A percentile compares a stretch with the other conserved stretches of the same genome.
Conservation (phyloP, 305 asterid genomes). For the Petunia hybrid region DNA sequence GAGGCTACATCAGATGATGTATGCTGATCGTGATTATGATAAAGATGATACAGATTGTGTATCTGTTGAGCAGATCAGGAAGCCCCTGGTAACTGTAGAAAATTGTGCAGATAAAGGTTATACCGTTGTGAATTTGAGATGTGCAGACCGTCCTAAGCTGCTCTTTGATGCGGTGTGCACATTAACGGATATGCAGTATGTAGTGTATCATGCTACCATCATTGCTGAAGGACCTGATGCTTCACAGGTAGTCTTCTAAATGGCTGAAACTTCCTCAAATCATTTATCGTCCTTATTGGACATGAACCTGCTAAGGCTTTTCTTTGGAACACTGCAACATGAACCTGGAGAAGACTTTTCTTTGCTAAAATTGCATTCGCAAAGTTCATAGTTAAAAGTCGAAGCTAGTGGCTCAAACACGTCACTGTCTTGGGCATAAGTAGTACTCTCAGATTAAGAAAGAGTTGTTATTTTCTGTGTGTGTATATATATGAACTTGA, state of each 20-base stretch:
- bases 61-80: constrained; percentile 41
- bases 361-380: not conserved
- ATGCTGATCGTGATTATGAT: constrained; percentile 93
- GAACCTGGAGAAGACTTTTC: not conserved
- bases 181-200: constrained; percentile 85
- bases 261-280: not conserved
- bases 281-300: not conserved
- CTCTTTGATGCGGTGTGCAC: constrained; percentile 90
- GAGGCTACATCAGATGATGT: constrained; percentile 90
- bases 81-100: constrained; percentile 63
- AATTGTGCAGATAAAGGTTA: constrained; percentile 70
- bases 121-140: constrained; percentile 65
- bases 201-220: constrained; percentile 75
- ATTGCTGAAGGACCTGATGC: constrained; percentile 82
- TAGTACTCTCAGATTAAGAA: not conserved
- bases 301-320: not conserved
- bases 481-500: not conserved
- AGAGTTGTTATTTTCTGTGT: not conserved
- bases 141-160: constrained; percentile 82
- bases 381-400: not conserved
- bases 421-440: not conserved
- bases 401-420: not conserved
- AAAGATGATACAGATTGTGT: constrained; percentile 37
- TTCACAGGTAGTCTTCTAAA: constrained; percentile 56
- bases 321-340: not conserved